A percentile compares a stretch with the other conserved stretches of the same genome.
Conservation (phyloP, 1,284 basidiomycete species). For the Sanghuangporus baumii region DNA sequence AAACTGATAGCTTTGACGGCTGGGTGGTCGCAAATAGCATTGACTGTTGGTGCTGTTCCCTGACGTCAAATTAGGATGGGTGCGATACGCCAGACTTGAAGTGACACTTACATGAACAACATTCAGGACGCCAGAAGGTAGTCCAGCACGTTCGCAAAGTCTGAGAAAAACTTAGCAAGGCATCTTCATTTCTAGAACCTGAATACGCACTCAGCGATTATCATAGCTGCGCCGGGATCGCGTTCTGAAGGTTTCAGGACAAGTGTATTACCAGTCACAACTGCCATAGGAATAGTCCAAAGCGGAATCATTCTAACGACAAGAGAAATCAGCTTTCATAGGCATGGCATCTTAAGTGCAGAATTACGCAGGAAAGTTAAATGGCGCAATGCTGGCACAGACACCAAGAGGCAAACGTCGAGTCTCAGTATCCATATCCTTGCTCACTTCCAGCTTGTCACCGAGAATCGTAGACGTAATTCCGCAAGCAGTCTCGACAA, state of each 20-base stretch:
- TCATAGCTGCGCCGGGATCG: conserved; percentile 95
- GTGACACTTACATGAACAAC: conserved; percentile 57
- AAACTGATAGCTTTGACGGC: conserved; percentile 93
- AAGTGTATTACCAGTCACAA: conserved; percentile 91
- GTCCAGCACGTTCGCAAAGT: conserved; percentile 43
- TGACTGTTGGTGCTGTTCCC: conserved; percentile 85
- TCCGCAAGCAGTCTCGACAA: conserved; percentile 85
- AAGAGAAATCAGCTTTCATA: not conserved
- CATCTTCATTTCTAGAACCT: not conserved
- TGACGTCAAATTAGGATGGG: not conserved
- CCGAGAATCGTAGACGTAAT: conserved; percentile 84
- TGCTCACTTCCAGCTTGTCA: conserved; percentile 91
- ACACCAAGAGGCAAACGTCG: conserved; percentile 76
- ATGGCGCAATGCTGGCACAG: conserved; percentile 83
- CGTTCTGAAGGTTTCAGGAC: conserved; percentile 95
- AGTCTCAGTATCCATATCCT: conserved; percentile 95
- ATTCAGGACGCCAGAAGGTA: conserved; percentile 79
- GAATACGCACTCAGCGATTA: conserved; percentile 75
- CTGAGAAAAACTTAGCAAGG: conserved; percentile 6
- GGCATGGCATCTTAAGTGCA: not conserved
- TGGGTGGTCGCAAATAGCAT: conserved; percentile 91
- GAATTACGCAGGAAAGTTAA: conserved; percentile 85
- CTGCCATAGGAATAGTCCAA: conserved; percentile 89
- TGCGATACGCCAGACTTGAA: not conserved
- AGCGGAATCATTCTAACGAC: conserved; percentile 85